These are phyloP conservation scores for Talaromyces sp. DNA, from an alignment of 2,329 filamentous ascomycete genomes.

Conservation along the genomic window DNA sequence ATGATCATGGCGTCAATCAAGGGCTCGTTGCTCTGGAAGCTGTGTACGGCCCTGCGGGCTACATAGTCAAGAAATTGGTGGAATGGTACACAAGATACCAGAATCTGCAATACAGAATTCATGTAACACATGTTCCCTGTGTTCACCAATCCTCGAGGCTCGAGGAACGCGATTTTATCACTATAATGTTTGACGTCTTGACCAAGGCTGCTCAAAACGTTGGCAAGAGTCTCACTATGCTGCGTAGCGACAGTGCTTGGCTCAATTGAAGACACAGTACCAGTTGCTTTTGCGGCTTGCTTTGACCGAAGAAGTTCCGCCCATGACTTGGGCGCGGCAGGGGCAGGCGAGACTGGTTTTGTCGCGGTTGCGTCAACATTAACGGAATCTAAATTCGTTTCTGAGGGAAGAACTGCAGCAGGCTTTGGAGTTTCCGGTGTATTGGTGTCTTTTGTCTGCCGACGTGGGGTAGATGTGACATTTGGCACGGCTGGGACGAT, in stretches of 20 bases:
- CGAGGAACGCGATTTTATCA: constrained; percentile 76
- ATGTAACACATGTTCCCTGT: constrained; percentile 99
- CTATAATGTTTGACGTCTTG: constrained; percentile 61
- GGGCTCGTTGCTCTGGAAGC: constrained; percentile 93
- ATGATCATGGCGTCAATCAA: constrained; percentile 95
- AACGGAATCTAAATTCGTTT: constrained; percentile 5
- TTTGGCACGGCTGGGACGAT: constrained; percentile 52
- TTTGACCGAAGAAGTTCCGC: constrained; percentile 66
- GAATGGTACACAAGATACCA: constrained; percentile 91
- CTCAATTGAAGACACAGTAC: constrained; percentile 32
- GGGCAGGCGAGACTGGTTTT: constrained; percentile 44
- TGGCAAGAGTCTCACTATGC: constrained; percentile 67
- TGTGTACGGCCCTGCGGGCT: constrained; percentile 79
- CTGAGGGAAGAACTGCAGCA: constrained; percentile 12
- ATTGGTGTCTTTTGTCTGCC: constrained; percentile 38
- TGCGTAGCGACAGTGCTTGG: constrained; percentile 47
- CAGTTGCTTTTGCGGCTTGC: constrained; percentile 35
- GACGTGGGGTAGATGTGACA: constrained; percentile 38
- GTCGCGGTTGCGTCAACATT: constrained; percentile 16
- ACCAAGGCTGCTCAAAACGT: constrained; percentile 74
- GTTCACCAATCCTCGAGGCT: constrained; percentile 91
- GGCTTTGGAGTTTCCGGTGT: constrained; percentile 41
- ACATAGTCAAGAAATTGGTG: constrained; percentile 91
- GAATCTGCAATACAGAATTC: constrained; percentile 97
- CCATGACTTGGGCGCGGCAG: constrained; percentile 66